Evolutionary conservation across 2,329 filamentous ascomycete genomes (phyloP).

Genomic region (Phaeosphaeria sp.): DNA sequence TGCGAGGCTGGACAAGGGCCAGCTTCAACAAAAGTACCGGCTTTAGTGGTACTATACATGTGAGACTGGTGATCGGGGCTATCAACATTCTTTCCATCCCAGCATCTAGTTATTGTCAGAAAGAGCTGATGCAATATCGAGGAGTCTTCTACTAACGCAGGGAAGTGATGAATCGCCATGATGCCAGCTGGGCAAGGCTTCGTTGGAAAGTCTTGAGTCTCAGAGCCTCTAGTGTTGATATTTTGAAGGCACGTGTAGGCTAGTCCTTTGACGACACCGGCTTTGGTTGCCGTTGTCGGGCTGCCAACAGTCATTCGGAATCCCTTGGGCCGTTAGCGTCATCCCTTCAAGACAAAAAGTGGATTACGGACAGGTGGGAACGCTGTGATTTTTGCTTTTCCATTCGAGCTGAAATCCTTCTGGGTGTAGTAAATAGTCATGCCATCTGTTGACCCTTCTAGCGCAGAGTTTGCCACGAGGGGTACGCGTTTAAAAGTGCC

Average conservation of each 20-base stretch:
- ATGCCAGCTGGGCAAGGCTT: conserved; percentile 60
- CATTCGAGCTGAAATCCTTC: conserved; percentile 36
- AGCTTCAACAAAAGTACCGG: conserved; percentile 30
- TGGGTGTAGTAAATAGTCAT: conserved; percentile 24
- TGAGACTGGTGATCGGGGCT: conserved; percentile 66
- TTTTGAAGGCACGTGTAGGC: conserved; percentile 44
- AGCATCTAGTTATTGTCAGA: conserved; percentile 54
- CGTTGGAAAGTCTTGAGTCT: conserved; percentile 14
- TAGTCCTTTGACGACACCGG: conserved; percentile 4
- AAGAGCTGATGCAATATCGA: neutral
- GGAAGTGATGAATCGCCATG: conserved; percentile 71
- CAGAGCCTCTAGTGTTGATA: conserved; percentile 42
- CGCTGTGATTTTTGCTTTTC: conserved; percentile 17
- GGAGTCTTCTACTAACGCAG: conserved; percentile 50
- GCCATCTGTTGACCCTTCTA: conserved; percentile 12
- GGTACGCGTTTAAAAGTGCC: conserved; percentile 4
- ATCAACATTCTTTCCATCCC: conserved; percentile 65
- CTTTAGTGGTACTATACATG: conserved; percentile 62
- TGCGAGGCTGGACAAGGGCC: conserved; percentile 16
- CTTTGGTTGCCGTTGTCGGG: conserved; percentile 10
- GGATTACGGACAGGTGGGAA: conserved; percentile 14
- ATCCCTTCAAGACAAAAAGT: neutral
- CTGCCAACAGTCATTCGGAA: conserved; percentile 22
- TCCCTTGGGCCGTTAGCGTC: conserved; percentile 13
- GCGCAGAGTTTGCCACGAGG: conserved; percentile 33